phyloP scores from a whole-genome alignment of 495 filamentous ascomycete genomes.

The Talaromyces ruber region DNA sequence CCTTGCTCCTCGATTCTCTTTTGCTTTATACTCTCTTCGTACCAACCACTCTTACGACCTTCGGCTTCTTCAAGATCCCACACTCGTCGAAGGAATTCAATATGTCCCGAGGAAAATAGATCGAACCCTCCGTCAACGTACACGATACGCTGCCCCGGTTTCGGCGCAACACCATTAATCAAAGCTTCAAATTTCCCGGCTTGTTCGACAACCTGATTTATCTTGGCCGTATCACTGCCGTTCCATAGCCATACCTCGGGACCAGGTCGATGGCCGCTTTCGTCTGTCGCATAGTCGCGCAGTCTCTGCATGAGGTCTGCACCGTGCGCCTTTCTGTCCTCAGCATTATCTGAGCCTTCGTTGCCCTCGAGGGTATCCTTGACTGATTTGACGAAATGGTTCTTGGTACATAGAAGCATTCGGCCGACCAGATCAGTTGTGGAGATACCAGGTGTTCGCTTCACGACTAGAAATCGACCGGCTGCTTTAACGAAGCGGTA shows the following conservation, averaged over 20 bases:
- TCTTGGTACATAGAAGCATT: conserved; percentile 89
- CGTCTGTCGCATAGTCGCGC: conserved; percentile 76
- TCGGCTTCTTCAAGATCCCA: conserved; percentile 58
- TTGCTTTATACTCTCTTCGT: conserved; percentile 48
- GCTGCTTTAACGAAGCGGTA: conserved; percentile 94
- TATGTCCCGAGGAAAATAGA: conserved; percentile 93
- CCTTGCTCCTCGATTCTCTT: conserved; percentile 52
- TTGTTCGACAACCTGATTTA: conserved; percentile 40
- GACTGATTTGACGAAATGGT: conserved; percentile 77
- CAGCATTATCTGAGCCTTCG: conserved; percentile 61
- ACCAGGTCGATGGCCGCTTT: conserved; percentile 60
- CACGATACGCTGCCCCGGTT: conserved; percentile 72
- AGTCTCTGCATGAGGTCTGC: conserved; percentile 63
- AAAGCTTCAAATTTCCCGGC: conserved; percentile 51
- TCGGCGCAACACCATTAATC: conserved; percentile 56
- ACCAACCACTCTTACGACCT: conserved; percentile 63
- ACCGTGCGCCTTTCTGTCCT: conserved; percentile 53
- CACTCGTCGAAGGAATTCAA: conserved; percentile 81
- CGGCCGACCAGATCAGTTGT: conserved; percentile 95
- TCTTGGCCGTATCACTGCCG: conserved; percentile 44
- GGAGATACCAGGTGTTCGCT: conserved; percentile 91
- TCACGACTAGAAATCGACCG: conserved; percentile 85
- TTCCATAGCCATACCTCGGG: conserved; percentile 75
- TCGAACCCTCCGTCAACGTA: conserved; percentile 98
- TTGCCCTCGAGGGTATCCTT: conserved; percentile 54